phyloP scores from a whole-genome alignment of 805 yeast species.

The Pichia deserticola region DNA sequence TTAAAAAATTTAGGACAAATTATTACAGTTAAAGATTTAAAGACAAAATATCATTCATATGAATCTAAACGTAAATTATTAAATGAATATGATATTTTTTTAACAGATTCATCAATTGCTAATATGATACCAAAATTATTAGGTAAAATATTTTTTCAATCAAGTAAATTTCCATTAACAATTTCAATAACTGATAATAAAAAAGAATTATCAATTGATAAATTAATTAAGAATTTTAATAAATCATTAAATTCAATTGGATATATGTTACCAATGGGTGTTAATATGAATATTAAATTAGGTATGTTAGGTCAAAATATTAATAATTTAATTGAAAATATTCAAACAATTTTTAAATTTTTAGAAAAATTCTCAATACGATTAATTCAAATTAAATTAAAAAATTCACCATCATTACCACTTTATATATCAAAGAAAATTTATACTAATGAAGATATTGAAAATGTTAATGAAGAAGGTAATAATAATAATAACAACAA shows the following conservation, averaged over 20 bases:
- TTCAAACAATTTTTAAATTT: constrained; percentile 43
- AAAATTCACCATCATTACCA: constrained; percentile 77
- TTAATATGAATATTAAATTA: constrained; percentile 53
- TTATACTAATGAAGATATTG: constrained; percentile 40
- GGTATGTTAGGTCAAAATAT: constrained; percentile 48
- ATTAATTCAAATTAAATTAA: constrained; percentile 58
- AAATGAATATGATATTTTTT: constrained; percentile 62
- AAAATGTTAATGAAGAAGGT: constrained; percentile 28
- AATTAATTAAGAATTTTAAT: constrained; percentile 51
- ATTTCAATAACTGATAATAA: constrained; percentile 33
- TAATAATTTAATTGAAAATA: constrained; percentile 51
- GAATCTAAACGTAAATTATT: constrained; percentile 78
- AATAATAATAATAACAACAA: constrained; percentile 7
- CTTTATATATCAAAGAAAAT: constrained; percentile 60
- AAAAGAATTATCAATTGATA: constrained; percentile 31
- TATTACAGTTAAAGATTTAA: constrained; percentile 65
- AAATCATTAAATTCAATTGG: constrained; percentile 52
- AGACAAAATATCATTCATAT: constrained; percentile 78
- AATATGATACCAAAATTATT: constrained; percentile 74
- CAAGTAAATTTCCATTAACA: constrained; percentile 60
- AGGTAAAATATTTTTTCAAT: constrained; percentile 69
- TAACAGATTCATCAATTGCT: constrained; percentile 78
- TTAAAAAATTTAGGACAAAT: constrained; percentile 46
- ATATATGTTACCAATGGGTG: constrained; percentile 67
- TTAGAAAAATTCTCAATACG: constrained; percentile 41